These are phyloP conservation scores for Buddleja alternifolia DNA, from an alignment of 257 asterid genomes.

Conservation along the genomic window DNA sequence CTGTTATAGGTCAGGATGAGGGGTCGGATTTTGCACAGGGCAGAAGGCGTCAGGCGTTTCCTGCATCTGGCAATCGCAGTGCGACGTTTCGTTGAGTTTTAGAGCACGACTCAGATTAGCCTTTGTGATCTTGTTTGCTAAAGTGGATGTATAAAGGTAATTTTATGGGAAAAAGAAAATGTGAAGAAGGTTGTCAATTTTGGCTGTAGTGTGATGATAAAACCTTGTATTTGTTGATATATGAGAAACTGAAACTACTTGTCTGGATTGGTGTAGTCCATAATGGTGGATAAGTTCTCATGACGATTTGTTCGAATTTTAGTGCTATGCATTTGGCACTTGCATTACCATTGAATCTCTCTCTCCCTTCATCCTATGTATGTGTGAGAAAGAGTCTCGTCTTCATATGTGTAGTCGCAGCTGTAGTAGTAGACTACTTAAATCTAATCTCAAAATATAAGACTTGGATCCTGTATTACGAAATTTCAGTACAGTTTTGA, in stretches of 20 bases:
- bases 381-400: too few species aligned
- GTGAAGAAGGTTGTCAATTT: not conserved
- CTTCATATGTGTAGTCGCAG: too few species aligned
- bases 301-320: not conserved
- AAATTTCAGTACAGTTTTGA: too few species aligned
- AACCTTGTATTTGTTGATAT: too few species aligned
- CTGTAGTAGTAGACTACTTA: too few species aligned
- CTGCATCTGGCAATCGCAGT: constrained; percentile 90
- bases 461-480: too few species aligned
- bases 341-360: too few species aligned
- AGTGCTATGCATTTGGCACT: not conserved
- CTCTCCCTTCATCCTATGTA: too few species aligned
- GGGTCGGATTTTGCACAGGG: constrained; percentile 59
- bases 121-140: not conserved
- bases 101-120: not conserved
- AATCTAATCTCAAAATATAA: too few species aligned
- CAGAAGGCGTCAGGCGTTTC: constrained; percentile 89
- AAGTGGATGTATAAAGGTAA: constrained; percentile 9
- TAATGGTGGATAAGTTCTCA: not conserved
- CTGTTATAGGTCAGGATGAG: constrained; percentile 38
- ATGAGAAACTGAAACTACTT: not conserved
- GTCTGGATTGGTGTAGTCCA: not conserved
- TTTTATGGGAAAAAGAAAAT: not conserved
- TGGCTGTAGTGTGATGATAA: not conserved
- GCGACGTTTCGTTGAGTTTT: constrained; percentile 66